Evolutionary conservation across 345 rosid genomes (phyloP).

Genomic region (Fremontodendron californicum): DNA sequence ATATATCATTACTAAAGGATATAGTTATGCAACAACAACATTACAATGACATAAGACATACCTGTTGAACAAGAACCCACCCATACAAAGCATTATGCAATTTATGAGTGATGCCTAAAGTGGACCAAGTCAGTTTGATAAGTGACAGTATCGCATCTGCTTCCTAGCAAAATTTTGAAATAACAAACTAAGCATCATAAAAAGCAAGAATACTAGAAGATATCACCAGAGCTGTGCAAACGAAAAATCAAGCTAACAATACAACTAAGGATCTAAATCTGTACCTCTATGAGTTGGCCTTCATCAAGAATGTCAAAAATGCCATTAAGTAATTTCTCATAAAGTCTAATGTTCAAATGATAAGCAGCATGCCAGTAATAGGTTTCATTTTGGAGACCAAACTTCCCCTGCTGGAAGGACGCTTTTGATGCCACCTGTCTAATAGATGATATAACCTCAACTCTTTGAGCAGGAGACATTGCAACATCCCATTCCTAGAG

Average conservation of each 20-base stretch:
- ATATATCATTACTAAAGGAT: not conserved
- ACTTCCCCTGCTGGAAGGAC: constrained; percentile 57
- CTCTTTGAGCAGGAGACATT: constrained; percentile 72
- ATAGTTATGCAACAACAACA: constrained; percentile 3
- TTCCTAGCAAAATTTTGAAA: constrained; percentile 46
- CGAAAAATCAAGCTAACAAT: not conserved
- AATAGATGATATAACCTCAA: constrained; percentile 66
- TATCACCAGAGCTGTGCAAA: not conserved
- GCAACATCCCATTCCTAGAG: constrained; percentile 70
- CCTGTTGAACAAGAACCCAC: constrained; percentile 90
- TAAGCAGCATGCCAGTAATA: constrained; percentile 73
- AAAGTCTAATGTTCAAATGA: constrained; percentile 75
- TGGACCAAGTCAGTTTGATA: constrained; percentile 75
- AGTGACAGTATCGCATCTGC: constrained; percentile 53
- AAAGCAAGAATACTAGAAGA: constrained; percentile 1
- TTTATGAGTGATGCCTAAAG: constrained; percentile 83
- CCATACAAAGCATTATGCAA: constrained; percentile 74
- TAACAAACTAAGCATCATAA: constrained; percentile 19
- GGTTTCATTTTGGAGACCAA: constrained; percentile 73
- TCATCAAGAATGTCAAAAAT: constrained; percentile 91
- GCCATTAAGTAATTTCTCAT: constrained; percentile 68
- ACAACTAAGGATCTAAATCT: constrained; percentile 15
- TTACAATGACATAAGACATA: constrained; percentile 27
- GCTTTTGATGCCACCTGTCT: constrained; percentile 55
- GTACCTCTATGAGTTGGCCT: constrained; percentile 88